Conservation (phyloP, 1,139 yeast species). For the Candida tetrigidarum region DNA sequence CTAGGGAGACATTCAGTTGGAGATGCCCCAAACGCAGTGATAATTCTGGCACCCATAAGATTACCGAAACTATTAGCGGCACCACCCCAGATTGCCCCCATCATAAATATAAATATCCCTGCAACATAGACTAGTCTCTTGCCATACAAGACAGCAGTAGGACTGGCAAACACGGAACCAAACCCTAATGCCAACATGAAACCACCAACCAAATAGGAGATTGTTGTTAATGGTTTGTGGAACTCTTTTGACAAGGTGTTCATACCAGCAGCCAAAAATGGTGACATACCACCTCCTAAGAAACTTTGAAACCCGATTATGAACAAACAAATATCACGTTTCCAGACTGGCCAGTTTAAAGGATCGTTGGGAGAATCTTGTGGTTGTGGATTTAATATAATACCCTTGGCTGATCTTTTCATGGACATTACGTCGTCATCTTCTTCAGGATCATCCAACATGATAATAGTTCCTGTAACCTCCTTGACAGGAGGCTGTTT, state of each 20-base stretch:
- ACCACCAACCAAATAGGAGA: constrained; percentile 62
- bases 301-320: constrained; percentile 63
- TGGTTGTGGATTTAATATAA: constrained; percentile 74
- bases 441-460: constrained; percentile 33
- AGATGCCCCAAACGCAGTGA: constrained; percentile 62
- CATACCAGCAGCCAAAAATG: constrained; percentile 64
- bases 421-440: constrained; percentile 23
- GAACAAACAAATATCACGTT: constrained; percentile 55
- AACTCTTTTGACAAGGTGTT: constrained; percentile 46
- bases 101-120: constrained; percentile 54
- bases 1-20: constrained; percentile 67
- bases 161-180: constrained; percentile 62
- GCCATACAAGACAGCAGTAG: constrained; percentile 64
- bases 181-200: constrained; percentile 62
- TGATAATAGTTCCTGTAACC: constrained; percentile 52
- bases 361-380: constrained; percentile 80
- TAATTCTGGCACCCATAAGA: constrained; percentile 59
- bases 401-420: constrained; percentile 53
- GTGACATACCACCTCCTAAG: constrained; percentile 67
- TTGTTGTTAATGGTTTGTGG: constrained; percentile 40
- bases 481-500: constrained; percentile 42
- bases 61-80: constrained; percentile 51
- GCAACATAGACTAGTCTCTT: constrained; percentile 57
- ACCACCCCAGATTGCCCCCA: constrained; percentile 61
- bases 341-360: constrained; percentile 70